These are phyloP conservation scores for Exobasidium cylindrosporum DNA, from an alignment of 1,284 basidiomycete genomes.

Conservation along the genomic window DNA sequence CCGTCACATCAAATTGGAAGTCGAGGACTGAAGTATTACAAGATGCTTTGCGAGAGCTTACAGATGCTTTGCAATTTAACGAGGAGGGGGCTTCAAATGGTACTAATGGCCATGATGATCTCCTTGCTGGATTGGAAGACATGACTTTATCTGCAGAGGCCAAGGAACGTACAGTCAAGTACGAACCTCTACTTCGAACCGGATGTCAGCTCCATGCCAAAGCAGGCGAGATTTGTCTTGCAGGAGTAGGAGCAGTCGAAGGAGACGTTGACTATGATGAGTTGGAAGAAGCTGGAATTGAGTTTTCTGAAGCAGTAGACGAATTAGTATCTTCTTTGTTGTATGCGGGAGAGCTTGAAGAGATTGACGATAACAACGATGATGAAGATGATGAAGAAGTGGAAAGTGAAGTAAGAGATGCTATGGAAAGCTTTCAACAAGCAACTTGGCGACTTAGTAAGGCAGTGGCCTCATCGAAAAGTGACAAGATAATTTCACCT, in stretches of 20 bases:
- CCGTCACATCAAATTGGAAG: constrained; percentile 10
- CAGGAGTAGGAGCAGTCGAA: background rate
- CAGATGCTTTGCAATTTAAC: constrained; percentile 6
- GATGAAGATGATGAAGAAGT: constrained; percentile 21
- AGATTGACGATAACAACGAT: background rate
- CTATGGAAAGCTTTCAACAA: background rate
- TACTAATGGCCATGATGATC: background rate
- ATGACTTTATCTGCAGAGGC: background rate
- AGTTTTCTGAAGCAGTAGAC: background rate
- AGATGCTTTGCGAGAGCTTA: constrained; percentile 11
- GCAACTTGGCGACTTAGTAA: background rate
- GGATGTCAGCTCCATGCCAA: background rate
- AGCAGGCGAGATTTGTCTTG: background rate
- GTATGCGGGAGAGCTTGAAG: background rate
- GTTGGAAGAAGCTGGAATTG: background rate
- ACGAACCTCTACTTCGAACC: background rate
- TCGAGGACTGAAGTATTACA: background rate
- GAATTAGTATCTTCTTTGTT: constrained; percentile 4
- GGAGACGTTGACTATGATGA: background rate
- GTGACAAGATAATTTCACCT: background rate
- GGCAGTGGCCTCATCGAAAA: background rate
- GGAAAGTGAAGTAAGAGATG: constrained; percentile 15
- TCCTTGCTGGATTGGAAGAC: background rate
- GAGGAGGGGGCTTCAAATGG: constrained; percentile 5
- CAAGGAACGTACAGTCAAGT: background rate